phyloP scores from a whole-genome alignment of 345 rosid species.

The Euphorbia tirucalli region DNA sequence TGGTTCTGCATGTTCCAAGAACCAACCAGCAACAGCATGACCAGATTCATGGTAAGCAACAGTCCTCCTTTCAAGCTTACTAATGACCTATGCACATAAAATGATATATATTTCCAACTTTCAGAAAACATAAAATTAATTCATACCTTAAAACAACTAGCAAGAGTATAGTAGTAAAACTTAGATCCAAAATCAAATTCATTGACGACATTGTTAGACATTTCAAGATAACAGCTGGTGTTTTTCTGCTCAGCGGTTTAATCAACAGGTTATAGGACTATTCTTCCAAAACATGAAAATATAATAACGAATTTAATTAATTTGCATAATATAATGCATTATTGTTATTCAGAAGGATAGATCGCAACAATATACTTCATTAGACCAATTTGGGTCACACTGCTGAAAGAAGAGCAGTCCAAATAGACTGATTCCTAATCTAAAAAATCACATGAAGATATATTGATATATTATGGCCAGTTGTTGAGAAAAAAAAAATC shows the following conservation, averaged over 20 bases:
- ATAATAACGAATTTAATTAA: background rate
- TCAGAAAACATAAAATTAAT: background rate
- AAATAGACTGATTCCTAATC: background rate
- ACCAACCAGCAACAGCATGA: slow-evolving; percentile 94
- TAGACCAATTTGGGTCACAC: background rate
- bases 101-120: background rate
- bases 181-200: background rate
- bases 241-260: background rate
- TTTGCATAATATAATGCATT: background rate
- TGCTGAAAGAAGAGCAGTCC: no score
- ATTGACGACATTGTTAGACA: background rate
- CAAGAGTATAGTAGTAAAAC: background rate
- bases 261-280: background rate
- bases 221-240: background rate
- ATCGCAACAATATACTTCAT: background rate
- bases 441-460: background rate
- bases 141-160: background rate
- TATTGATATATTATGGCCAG: background rate
- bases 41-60: slow-evolving; percentile 98
- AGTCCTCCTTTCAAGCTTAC: slow-evolving; percentile 83
- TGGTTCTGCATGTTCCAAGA: slow-evolving; percentile 96
- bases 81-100: slow-evolving; percentile 56
- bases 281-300: background rate
- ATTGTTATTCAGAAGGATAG: background rate
- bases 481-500: background rate